Conservation (phyloP, 2,329 filamentous ascomycete species). For the Fusarium musae region DNA sequence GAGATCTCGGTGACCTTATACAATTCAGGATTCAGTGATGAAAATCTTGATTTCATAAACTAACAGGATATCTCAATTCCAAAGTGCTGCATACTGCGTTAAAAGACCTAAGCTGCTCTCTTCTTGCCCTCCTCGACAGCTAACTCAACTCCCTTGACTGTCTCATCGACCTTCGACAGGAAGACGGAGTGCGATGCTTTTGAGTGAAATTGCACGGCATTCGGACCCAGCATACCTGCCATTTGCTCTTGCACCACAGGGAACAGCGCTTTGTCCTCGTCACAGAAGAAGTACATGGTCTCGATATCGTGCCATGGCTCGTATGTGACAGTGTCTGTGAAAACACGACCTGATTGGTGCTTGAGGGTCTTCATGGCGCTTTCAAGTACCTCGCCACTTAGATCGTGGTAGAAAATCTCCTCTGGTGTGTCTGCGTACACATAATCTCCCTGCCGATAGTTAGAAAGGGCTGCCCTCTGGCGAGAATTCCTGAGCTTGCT, state of each 20-base stretch:
- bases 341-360: constrained; percentile 30
- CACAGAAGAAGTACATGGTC: constrained; percentile 41
- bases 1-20: fast-evolving
- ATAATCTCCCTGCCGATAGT: constrained; percentile 9
- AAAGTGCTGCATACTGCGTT: fast-evolving
- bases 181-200: constrained; percentile 30
- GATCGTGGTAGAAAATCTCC: constrained; percentile 43
- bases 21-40: neutral
- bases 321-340: constrained; percentile 37
- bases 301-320: constrained; percentile 46
- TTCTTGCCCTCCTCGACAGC: constrained; percentile 13
- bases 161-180: constrained; percentile 22
- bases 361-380: constrained; percentile 16
- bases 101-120: neutral
- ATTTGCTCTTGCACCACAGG: constrained; percentile 35
- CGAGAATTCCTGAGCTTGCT: fast-evolving
- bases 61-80: neutral
- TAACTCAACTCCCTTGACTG: constrained; percentile 29
- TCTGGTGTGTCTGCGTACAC: constrained; percentile 20
- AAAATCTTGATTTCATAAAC: neutral
- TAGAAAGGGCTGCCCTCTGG: neutral
- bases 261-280: constrained; percentile 40
- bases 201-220: constrained; percentile 8
- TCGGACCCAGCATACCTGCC: constrained; percentile 19
- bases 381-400: constrained; percentile 20